These are phyloP conservation scores for Crassisporium funariophilum DNA, from an alignment of 768 basidiomycete genomes.

Conservation along the genomic window DNA sequence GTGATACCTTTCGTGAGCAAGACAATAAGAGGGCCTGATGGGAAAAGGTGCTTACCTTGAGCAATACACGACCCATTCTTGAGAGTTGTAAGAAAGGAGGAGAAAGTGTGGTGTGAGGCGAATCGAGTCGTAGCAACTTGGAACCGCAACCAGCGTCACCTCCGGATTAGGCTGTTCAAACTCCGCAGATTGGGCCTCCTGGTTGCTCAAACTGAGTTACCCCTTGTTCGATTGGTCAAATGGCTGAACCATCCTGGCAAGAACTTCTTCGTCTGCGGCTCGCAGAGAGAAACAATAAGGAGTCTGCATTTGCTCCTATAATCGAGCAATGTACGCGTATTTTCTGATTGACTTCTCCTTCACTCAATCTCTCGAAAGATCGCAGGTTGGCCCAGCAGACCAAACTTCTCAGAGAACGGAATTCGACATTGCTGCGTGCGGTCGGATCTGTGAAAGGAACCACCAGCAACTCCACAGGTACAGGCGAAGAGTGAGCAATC, in stretches of 20 bases:
- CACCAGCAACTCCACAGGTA: conserved; percentile 62
- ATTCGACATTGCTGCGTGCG: conserved; percentile 83
- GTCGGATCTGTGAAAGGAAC: conserved; percentile 72
- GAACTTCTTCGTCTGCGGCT: conserved; percentile 79
- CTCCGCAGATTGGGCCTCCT: conserved; percentile 33
- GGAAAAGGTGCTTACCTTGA: conserved; percentile 57
- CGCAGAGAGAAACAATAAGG: conserved; percentile 79
- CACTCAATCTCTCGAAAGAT: conserved; percentile 50
- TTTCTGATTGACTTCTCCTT: conserved; percentile 12
- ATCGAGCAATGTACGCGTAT: conserved; percentile 86
- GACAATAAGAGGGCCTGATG: background rate
- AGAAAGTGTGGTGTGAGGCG: conserved; percentile 17
- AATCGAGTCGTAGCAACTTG: conserved; percentile 15
- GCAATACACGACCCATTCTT: conserved; percentile 80
- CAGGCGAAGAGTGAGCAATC: conserved; percentile 68
- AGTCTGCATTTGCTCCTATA: conserved; percentile 78
- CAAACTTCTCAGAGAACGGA: conserved; percentile 88
- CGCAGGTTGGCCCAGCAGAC: conserved; percentile 91
- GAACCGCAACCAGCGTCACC: conserved; percentile 17
- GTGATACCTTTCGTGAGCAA: background rate
- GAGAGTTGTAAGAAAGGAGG: conserved; percentile 22
- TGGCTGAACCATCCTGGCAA: conserved; percentile 87
- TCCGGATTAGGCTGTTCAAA: conserved; percentile 39
- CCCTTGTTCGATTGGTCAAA: conserved; percentile 33
- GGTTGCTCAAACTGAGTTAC: conserved; percentile 3